These are phyloP conservation scores for Sphagnum tenellum DNA, from an alignment of 225 moss, liverwort and hornwort genomes.

Conservation along the genomic window DNA sequence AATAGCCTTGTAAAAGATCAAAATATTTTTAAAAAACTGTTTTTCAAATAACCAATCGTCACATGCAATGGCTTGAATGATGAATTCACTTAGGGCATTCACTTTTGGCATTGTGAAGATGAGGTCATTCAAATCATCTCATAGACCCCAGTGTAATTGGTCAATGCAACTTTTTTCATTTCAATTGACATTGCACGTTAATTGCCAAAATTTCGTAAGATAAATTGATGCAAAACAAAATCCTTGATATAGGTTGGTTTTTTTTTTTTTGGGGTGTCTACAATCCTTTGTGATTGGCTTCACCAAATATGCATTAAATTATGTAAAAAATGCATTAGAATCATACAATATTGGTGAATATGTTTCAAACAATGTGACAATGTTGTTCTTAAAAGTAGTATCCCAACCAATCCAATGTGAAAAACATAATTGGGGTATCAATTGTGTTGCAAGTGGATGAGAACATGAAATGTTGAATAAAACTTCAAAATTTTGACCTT, in stretches of 20 bases:
- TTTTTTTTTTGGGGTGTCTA: background rate
- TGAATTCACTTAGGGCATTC: background rate
- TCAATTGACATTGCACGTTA: background rate
- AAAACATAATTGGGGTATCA: too few relatives aligned
- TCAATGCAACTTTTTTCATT: slow-evolving; percentile 1
- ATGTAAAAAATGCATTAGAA: background rate
- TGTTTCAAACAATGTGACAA: background rate
- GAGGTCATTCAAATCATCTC: slow-evolving; percentile 6
- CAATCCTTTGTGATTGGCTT: background rate
- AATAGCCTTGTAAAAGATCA: background rate
- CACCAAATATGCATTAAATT: slow-evolving; percentile 3
- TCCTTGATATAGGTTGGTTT: background rate
- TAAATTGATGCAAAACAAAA: background rate
- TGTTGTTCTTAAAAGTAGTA: background rate
- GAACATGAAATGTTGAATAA: too few relatives aligned
- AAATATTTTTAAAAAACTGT: background rate
- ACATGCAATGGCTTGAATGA: background rate
- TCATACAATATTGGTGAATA: background rate
- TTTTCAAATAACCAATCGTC: background rate
- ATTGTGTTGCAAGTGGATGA: too few relatives aligned
- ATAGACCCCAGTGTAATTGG: background rate
- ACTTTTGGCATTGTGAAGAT: slow-evolving; percentile 1
- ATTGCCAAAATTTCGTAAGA: background rate
- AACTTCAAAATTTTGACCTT: too few relatives aligned
- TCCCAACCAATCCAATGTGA: too few relatives aligned